Evolutionary conservation across 192 early-diverging fungal species (phyloP).

Genomic region (Backusella parvicylindrica): DNA sequence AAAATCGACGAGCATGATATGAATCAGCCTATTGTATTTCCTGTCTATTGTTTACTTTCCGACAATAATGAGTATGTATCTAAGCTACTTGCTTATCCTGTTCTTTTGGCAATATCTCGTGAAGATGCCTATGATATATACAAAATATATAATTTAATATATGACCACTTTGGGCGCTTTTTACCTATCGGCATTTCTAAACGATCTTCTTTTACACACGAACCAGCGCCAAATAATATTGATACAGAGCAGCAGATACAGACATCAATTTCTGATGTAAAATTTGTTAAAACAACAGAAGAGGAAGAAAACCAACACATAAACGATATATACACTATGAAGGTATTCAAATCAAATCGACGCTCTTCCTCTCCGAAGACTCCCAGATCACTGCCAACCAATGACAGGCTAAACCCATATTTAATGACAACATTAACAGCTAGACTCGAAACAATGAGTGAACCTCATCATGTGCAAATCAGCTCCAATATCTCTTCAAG

Average conservation of each 20-base stretch:
- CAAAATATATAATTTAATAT: constrained; percentile 33
- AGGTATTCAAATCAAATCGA: too few species aligned
- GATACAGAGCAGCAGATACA: background rate
- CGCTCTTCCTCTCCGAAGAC: too few species aligned
- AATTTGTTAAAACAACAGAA: background rate
- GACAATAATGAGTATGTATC: constrained; percentile 21
- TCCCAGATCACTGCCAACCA: too few species aligned
- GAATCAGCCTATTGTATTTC: constrained; percentile 18
- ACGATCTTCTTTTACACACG: background rate
- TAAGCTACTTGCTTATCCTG: constrained; percentile 32
- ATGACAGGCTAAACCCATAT: too few species aligned
- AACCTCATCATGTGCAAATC: too few species aligned
- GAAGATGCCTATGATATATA: constrained; percentile 33
- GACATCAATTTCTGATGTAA: too few species aligned
- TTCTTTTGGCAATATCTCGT: constrained; percentile 38
- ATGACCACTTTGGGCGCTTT: constrained; percentile 37
- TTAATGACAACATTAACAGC: too few species aligned
- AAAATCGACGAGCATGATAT: too few species aligned
- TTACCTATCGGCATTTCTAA: constrained; percentile 32
- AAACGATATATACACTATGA: too few species aligned
- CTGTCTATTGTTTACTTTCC: constrained; percentile 25
- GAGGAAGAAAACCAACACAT: background rate
- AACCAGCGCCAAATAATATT: constrained; percentile 21
- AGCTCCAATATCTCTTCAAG: too few species aligned
- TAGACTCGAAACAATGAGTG: too few species aligned